Percentiles rank a stretch among this genome's conserved stretches.
Conservation (phyloP, 441 rosid genomes). For the Gossypium davidsonii region DNA sequence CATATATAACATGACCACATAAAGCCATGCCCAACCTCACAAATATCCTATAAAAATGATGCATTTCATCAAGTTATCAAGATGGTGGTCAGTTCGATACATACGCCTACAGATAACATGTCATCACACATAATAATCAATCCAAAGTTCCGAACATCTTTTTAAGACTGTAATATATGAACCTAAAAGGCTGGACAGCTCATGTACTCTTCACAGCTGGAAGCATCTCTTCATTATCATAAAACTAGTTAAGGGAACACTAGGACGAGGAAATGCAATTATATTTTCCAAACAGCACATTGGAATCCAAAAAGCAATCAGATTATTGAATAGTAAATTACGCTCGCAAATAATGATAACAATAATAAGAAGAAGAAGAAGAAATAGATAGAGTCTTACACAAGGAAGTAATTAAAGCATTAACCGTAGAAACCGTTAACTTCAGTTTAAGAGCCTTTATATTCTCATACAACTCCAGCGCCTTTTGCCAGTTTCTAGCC, state of each 20-base stretch:
- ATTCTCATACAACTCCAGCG: slow-evolving; percentile 61
- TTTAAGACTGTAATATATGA: background rate
- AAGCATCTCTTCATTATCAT: background rate
- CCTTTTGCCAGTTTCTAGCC: slow-evolving; percentile 84
- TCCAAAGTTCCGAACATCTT: background rate
- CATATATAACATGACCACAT: background rate
- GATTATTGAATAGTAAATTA: background rate
- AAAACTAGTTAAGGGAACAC: background rate
- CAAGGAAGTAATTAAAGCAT: slow-evolving; percentile 80
- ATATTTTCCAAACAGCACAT: background rate
- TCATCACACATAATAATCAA: background rate
- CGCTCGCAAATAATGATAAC: too few species aligned
- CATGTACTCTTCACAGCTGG: background rate
- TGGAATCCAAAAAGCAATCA: background rate
- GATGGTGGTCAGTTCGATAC: background rate
- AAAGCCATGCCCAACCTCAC: background rate
- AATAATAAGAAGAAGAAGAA: background rate
- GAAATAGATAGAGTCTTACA: slow-evolving; percentile 46
- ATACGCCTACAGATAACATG: background rate
- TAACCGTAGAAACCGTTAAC: slow-evolving; percentile 71
- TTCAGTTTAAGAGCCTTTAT: slow-evolving; percentile 57
- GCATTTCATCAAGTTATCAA: background rate
- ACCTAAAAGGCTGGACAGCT: background rate
- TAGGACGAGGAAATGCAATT: background rate
- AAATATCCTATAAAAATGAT: background rate